Conservation (phyloP, 176 grass and related monocot genomes). For the Eragrostis nindensis region DNA sequence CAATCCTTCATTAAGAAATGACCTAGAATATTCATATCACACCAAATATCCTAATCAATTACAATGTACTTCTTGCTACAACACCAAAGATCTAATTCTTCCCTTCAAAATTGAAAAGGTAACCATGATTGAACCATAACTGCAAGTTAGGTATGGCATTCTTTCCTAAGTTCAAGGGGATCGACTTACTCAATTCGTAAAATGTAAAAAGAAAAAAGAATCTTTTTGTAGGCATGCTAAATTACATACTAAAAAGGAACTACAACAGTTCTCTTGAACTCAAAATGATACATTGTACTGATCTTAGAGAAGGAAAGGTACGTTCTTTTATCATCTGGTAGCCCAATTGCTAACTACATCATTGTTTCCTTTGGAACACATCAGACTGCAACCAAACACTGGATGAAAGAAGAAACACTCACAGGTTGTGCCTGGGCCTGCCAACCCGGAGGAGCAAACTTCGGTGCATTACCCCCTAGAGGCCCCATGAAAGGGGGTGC, state of each 20-base stretch:
- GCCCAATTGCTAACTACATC: neutral
- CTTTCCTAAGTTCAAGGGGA: neutral
- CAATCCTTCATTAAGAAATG: neutral
- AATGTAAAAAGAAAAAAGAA: no score
- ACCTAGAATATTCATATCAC: neutral
- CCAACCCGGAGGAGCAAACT: constrained; percentile 47
- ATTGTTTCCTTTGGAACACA: neutral
- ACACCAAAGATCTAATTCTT: neutral
- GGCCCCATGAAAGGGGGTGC: constrained; percentile 37
- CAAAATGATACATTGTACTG: constrained; percentile 6
- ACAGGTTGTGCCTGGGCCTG: constrained; percentile 54
- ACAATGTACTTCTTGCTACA: neutral
- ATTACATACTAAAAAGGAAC: neutral
- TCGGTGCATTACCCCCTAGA: constrained; percentile 25
- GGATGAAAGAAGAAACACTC: constrained; percentile 31
- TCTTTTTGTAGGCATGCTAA: constrained; percentile 19
- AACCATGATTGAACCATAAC: neutral
- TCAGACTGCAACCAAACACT: constrained; percentile 25
- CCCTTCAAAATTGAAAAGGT: neutral
- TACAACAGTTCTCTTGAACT: constrained; percentile 3
- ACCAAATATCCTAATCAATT: neutral
- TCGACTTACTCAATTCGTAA: neutral
- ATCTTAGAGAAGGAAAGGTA: constrained; percentile 7
- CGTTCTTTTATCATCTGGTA: neutral
- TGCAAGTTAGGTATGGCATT: neutral